These are phyloP conservation scores for Malassezia arunalokei DNA, from an alignment of 1,284 basidiomycete species.

Conservation along the genomic window DNA sequence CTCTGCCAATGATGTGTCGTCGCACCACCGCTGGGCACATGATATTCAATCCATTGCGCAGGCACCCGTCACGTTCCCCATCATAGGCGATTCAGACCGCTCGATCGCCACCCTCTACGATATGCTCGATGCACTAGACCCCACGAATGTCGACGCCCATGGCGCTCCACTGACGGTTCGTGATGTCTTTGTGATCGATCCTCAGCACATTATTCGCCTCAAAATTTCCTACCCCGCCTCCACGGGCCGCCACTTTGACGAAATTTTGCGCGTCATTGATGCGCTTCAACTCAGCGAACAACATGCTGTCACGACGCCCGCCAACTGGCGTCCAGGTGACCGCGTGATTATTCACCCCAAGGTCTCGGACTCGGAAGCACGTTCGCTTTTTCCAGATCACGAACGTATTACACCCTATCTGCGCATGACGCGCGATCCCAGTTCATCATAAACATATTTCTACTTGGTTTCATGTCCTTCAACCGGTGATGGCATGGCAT, in stretches of 20 bases:
- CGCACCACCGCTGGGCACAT: conserved; percentile 75
- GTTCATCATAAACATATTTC: not conserved
- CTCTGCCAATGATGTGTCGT: conserved; percentile 73
- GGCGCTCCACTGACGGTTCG: conserved; percentile 57
- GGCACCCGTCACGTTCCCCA: conserved; percentile 75
- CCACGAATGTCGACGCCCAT: conserved; percentile 85
- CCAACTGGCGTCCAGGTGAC: conserved; percentile 86
- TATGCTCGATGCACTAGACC: conserved; percentile 90
- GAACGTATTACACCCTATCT: conserved; percentile 52
- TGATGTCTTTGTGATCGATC: conserved; percentile 44
- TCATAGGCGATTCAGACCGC: conserved; percentile 84
- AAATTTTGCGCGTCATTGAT: conserved; percentile 71
- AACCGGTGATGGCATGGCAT: conserved; percentile 2
- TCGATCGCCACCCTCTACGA: conserved; percentile 57
- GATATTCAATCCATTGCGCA: conserved; percentile 66
- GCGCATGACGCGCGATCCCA: conserved; percentile 48
- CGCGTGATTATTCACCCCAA: conserved; percentile 89
- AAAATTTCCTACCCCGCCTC: conserved; percentile 63
- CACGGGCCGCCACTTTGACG: conserved; percentile 55
- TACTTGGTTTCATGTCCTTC: not conserved
- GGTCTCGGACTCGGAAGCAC: conserved; percentile 74
- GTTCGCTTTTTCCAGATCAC: conserved; percentile 64
- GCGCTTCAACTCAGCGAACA: conserved; percentile 80
- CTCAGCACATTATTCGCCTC: conserved; percentile 53
- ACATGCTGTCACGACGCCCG: conserved; percentile 53